phyloP scores from a whole-genome alignment of 129 eudicot genomes.

The Saussurea involucrata region DNA sequence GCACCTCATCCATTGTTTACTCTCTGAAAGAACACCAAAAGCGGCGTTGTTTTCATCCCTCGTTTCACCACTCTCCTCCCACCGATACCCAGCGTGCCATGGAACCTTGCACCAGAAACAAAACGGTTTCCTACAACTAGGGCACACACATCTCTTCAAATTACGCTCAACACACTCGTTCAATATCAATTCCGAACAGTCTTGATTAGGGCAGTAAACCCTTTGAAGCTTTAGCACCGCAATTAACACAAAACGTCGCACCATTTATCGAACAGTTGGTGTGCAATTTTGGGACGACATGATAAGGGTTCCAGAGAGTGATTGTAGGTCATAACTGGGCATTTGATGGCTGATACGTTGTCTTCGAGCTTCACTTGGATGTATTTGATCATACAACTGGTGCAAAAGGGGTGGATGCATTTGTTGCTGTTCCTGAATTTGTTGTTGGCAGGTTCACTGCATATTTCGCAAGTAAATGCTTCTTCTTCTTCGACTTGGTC shows the following conservation, averaged over 20 bases:
- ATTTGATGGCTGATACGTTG: constrained; percentile 26
- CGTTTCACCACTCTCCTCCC: constrained; percentile 44
- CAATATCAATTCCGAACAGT: constrained; percentile 39
- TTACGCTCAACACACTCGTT: constrained; percentile 40
- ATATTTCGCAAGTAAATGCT: no score
- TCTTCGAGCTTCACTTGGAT: constrained; percentile 42
- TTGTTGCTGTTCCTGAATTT: background rate
- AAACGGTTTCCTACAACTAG: constrained; percentile 37
- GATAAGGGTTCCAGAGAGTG: constrained; percentile 31
- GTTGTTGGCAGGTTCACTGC: no score
- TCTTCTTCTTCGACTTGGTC: no score
- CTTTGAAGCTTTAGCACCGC: constrained; percentile 23
- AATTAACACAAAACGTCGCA: constrained; percentile 39
- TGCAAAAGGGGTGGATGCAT: constrained; percentile 1
- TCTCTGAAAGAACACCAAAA: constrained; percentile 45
- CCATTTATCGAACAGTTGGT: constrained; percentile 41
- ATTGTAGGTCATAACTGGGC: constrained; percentile 35
- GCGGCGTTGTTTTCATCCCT: constrained; percentile 38
- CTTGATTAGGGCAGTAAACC: constrained; percentile 46
- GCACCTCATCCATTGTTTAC: constrained; percentile 28
- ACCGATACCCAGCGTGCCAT: constrained; percentile 51
- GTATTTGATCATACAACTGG: constrained; percentile 43
- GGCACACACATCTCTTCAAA: constrained; percentile 31
- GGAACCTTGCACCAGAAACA: constrained; percentile 37
- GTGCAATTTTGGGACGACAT: constrained; percentile 28